phyloP scores from a whole-genome alignment of 2,329 filamentous ascomycete genomes.

The Periconia macrospinosa region DNA sequence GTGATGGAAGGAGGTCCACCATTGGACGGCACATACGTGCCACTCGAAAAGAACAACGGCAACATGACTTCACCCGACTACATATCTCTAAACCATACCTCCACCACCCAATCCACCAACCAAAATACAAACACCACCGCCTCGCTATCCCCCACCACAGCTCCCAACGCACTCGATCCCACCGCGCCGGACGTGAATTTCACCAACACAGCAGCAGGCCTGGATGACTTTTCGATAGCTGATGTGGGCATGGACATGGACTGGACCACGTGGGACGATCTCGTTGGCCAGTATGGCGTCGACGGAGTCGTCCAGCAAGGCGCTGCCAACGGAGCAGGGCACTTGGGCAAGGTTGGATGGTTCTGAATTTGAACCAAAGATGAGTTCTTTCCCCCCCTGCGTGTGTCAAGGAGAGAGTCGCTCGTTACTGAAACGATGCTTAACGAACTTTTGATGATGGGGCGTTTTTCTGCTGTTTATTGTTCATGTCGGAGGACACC shows the following conservation, averaged over 20 bases:
- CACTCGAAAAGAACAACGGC: neutral
- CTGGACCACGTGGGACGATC: constrained; percentile 54
- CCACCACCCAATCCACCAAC: neutral
- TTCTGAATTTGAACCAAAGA: constrained; percentile 15
- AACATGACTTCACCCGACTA: neutral
- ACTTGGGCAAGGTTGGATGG: constrained; percentile 29
- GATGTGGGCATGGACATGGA: constrained; percentile 47
- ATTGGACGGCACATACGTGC: constrained; percentile 3
- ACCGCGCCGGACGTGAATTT: neutral
- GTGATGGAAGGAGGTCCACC: constrained; percentile 24
- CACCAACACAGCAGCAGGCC: neutral
- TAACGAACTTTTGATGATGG: too few relatives aligned
- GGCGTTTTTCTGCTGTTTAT: too few relatives aligned
- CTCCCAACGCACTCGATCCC: neutral
- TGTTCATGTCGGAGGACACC: too few relatives aligned
- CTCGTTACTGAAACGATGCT: too few relatives aligned
- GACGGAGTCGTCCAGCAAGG: constrained; percentile 32
- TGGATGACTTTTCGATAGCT: constrained; percentile 19
- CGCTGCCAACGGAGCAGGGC: constrained; percentile 15
- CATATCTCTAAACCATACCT: neutral
- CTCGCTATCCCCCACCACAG: neutral
- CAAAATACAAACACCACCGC: neutral
- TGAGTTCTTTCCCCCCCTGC: neutral
- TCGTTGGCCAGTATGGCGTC: constrained; percentile 51
- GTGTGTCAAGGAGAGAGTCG: too few relatives aligned